phyloP scores from a whole-genome alignment of 2,329 filamentous ascomycete species.

The Grosmannia penicillata region DNA sequence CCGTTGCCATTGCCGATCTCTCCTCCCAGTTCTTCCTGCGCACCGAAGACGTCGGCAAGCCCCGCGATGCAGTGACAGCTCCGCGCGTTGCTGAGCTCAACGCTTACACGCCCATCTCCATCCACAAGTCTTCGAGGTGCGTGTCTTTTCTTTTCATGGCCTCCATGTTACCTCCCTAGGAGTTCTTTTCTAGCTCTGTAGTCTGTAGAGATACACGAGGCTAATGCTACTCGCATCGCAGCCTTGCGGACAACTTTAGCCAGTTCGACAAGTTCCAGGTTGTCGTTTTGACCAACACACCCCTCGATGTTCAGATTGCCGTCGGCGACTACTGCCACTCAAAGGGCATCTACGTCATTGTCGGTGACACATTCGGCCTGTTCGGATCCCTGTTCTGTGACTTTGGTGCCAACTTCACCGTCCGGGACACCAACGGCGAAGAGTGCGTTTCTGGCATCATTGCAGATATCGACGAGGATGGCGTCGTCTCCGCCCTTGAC shows the following conservation, averaged over 20 bases:
- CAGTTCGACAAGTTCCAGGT: constrained; percentile 86
- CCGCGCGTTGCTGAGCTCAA: constrained; percentile 90
- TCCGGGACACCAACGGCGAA: constrained; percentile 83
- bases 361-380: constrained; percentile 79
- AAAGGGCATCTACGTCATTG: constrained; percentile 82
- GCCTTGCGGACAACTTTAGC: constrained; percentile 59
- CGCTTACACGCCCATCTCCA: constrained; percentile 79
- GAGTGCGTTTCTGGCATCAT: constrained; percentile 77
- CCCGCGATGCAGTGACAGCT: constrained; percentile 71
- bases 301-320: constrained; percentile 63
- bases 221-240: constrained; percentile 22
- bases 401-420: constrained; percentile 86
- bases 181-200: too few relatives aligned
- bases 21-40: constrained; percentile 96
- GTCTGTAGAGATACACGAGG: not conserved
- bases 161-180: not conserved
- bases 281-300: constrained; percentile 75
- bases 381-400: constrained; percentile 96
- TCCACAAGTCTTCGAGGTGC: constrained; percentile 49
- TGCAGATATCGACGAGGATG: constrained; percentile 77
- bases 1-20: constrained; percentile 72
- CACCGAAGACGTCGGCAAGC: constrained; percentile 77
- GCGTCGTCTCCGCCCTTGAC: constrained; percentile 81
- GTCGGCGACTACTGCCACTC: constrained; percentile 90
- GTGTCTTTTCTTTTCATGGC: constrained; percentile 1